Conservation (phyloP, 768 basidiomycete species). For the Mycena venus region DNA sequence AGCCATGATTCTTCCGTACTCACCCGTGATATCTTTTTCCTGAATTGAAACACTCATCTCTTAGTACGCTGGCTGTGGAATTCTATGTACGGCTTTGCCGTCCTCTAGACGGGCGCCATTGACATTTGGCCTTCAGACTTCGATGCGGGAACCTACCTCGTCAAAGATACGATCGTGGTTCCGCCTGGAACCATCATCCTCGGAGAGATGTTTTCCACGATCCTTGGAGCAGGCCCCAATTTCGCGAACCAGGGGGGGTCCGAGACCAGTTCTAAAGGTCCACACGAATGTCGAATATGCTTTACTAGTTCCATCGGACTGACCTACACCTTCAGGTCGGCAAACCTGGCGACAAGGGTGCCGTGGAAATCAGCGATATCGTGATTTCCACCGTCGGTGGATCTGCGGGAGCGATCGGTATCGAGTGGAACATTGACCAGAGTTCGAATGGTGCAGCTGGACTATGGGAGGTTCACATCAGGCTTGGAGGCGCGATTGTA, state of each 20-base stretch:
- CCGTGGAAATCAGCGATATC: neutral
- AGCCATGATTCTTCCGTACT: too few relatives aligned
- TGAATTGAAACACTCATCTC: neutral
- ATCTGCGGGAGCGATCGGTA: constrained; percentile 5
- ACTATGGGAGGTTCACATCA: too few relatives aligned
- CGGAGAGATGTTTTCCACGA: neutral
- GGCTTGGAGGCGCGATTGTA: neutral
- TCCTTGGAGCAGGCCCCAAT: neutral
- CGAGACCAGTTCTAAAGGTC: too few relatives aligned
- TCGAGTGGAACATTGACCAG: neutral
- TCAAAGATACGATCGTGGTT: neutral
- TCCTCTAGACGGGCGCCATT: neutral
- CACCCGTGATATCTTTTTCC: too few relatives aligned
- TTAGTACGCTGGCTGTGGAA: neutral
- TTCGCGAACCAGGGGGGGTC: neutral
- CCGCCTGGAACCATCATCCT: neutral
- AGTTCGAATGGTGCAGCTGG: neutral
- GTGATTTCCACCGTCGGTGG: neutral
- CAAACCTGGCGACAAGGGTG: neutral
- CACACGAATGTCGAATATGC: too few relatives aligned
- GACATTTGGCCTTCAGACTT: neutral
- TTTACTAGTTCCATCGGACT: neutral
- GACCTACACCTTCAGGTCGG: neutral
- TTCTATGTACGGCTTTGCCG: neutral
- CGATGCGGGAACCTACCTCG: neutral